Percentiles rank a stretch among this genome's conserved stretches.
Conservation (phyloP, 148 eudicot genomes). For the Chenopodium berlandieri region DNA sequence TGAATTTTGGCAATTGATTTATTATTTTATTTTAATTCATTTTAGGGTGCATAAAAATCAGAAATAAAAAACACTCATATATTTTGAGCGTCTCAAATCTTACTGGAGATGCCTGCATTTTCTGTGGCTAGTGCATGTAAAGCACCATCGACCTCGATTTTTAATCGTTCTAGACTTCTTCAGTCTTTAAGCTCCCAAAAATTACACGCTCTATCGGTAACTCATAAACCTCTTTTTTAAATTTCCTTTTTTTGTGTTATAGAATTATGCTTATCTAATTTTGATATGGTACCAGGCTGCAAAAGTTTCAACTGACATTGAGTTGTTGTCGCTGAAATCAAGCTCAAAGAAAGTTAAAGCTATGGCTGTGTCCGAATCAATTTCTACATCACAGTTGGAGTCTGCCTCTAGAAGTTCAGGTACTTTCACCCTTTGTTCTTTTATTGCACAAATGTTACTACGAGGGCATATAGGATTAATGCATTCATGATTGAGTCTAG, state of each 20-base stretch:
- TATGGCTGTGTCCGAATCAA: slow-evolving; percentile 29
- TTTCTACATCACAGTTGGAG: slow-evolving; percentile 15
- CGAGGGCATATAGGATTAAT: not conserved
- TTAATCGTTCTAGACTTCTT: slow-evolving; percentile 3
- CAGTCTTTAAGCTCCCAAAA: slow-evolving; percentile 19
- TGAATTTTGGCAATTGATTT: no score
- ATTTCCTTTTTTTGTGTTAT: not conserved
- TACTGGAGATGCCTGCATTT: slow-evolving; percentile 35
- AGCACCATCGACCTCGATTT: slow-evolving; percentile 20
- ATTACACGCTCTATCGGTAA: slow-evolving; percentile 23
- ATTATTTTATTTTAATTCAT: not conserved
- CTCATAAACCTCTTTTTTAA: not conserved
- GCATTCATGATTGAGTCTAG: not conserved
- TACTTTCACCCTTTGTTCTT: not conserved
- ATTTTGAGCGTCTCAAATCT: not conserved
- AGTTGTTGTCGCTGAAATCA: slow-evolving; percentile 19
- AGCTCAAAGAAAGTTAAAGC: slow-evolving; percentile 30
- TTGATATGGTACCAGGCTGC: not conserved
- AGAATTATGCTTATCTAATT: not conserved
- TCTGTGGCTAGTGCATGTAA: slow-evolving; percentile 31
- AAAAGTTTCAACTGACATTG: not conserved
- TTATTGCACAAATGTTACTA: no score
- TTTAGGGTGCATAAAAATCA: no score
- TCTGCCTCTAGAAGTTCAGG: slow-evolving; percentile 35
- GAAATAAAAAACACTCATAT: no score